These are phyloP conservation scores for Noccaea caerulescens DNA, from an alignment of 345 rosid genomes.

Conservation along the genomic window DNA sequence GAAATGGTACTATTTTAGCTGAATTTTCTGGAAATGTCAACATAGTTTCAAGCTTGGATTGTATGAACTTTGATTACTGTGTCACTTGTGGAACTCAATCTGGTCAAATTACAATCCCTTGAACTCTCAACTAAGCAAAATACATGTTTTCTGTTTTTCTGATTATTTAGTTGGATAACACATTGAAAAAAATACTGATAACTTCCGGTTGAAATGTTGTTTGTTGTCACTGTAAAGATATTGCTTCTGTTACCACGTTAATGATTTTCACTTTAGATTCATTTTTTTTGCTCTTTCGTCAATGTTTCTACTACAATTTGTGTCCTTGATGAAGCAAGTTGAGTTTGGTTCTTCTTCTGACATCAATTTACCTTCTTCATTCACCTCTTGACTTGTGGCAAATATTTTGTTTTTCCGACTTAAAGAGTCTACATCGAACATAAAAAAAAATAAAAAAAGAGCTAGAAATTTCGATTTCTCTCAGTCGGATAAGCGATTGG, in stretches of 20 bases:
- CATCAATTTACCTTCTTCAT: constrained; percentile 1
- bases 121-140: background rate
- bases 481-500: background rate
- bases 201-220: background rate
- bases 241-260: background rate
- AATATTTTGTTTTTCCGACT: background rate
- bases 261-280: constrained; percentile 2
- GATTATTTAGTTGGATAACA: constrained; percentile 7
- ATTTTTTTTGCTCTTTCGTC: background rate
- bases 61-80: background rate
- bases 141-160: background rate
- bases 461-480: background rate
- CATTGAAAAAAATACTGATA: background rate
- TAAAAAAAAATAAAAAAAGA: background rate
- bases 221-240: background rate
- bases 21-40: background rate
- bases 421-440: background rate
- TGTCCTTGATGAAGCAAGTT: background rate
- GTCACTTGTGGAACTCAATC: background rate
- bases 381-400: background rate
- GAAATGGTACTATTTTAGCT: background rate
- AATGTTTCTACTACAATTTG: constrained; percentile 1
- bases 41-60: constrained; percentile 9
- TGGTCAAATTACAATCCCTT: background rate
- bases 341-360: constrained; percentile 1